These are phyloP conservation scores for Saccharomyces hybrid DNA, from an alignment of 1,139 yeast genomes.

Conservation along the genomic window DNA sequence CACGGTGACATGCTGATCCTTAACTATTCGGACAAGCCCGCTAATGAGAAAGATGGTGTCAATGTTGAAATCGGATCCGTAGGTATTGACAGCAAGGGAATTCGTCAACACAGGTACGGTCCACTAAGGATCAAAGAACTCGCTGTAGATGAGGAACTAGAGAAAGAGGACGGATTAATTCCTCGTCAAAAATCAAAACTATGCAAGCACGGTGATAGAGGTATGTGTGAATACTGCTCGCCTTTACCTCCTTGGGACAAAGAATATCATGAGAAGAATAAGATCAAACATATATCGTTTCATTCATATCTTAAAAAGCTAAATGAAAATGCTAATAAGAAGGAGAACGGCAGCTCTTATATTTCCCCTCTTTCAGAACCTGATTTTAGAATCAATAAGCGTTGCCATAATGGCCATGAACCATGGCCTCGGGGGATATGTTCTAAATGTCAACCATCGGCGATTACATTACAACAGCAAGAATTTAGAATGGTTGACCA, in stretches of 20 bases:
- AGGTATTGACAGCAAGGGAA: constrained; percentile 4
- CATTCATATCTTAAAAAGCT: constrained; percentile 75
- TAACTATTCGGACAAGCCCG: constrained; percentile 35
- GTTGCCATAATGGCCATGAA: constrained; percentile 74
- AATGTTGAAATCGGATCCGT: constrained; percentile 4
- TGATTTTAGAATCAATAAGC: constrained; percentile 51
- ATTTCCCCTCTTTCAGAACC: constrained; percentile 78
- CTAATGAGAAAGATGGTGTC: neutral
- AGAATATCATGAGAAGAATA: constrained; percentile 63
- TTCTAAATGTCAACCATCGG: constrained; percentile 95
- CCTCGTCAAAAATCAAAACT: constrained; percentile 52
- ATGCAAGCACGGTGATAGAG: constrained; percentile 85
- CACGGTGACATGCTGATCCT: constrained; percentile 85
- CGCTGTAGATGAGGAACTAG: constrained; percentile 62
- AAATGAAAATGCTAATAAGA: constrained; percentile 61
- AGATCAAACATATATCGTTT: constrained; percentile 81
- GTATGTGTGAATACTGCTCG: constrained; percentile 97
- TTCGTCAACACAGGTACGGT: constrained; percentile 3
- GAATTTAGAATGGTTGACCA: constrained; percentile 94
- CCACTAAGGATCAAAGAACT: constrained; percentile 37
- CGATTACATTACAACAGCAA: constrained; percentile 87
- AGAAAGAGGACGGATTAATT: constrained; percentile 65
- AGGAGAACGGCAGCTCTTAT: constrained; percentile 56
- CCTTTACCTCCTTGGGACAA: constrained; percentile 95
- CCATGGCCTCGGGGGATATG: constrained; percentile 95